phyloP scores from a whole-genome alignment of 208 protist genomes.

The Entamoeba dispar region DNA sequence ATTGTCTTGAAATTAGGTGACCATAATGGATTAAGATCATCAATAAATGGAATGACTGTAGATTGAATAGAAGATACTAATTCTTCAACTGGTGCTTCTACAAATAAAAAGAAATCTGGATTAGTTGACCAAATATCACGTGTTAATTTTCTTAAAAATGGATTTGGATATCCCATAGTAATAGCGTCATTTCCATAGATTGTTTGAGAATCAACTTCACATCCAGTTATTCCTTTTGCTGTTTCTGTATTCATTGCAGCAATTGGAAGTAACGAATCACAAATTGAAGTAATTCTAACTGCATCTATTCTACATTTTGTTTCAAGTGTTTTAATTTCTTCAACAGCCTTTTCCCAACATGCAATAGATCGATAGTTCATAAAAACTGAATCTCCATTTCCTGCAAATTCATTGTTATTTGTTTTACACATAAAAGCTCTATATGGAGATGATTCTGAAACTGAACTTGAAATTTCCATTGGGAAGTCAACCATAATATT shows the following conservation, averaged over 20 bases:
- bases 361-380: background rate
- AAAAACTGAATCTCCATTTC: background rate
- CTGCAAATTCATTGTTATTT: background rate
- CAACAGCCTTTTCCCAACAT: background rate
- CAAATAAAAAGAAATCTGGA: background rate
- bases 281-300: background rate
- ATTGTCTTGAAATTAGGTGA: background rate
- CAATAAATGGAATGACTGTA: background rate
- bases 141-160: background rate
- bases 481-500: background rate
- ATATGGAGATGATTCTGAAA: background rate
- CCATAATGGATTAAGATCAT: background rate
- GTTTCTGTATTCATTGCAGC: background rate
- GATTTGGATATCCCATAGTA: background rate
- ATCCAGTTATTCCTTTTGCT: background rate
- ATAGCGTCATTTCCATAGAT: background rate
- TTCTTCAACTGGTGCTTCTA: background rate
- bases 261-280: background rate
- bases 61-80: background rate
- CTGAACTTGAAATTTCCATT: background rate
- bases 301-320: background rate
- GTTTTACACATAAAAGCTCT: background rate
- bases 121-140: background rate
- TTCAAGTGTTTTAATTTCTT: background rate
- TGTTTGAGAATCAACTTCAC: background rate